Evolutionary conservation across 192 early-diverging fungal species (phyloP).

Genomic region (Coemansia sp.): DNA sequence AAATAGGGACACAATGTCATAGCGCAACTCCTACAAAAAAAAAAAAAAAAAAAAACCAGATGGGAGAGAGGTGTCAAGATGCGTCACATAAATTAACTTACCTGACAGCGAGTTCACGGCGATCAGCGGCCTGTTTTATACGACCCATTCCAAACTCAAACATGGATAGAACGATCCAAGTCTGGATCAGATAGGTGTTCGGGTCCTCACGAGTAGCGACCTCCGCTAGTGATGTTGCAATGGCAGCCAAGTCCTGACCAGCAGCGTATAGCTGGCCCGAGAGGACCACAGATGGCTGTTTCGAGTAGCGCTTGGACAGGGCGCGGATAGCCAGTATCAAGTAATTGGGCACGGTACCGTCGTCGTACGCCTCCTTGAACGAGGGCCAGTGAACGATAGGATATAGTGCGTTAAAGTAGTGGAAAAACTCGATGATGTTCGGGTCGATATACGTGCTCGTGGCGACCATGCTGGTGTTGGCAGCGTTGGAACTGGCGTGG

Average conservation of each 20-base stretch:
- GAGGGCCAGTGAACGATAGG: conserved; percentile 58
- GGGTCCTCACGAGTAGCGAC: conserved; percentile 56
- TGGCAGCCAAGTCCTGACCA: conserved; percentile 56
- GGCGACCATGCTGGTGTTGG: not conserved
- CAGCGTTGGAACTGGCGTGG: not conserved
- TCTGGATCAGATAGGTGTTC: conserved; percentile 58
- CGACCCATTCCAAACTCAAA: conserved; percentile 57
- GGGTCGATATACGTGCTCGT: conserved; percentile 41
- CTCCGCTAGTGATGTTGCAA: conserved; percentile 54
- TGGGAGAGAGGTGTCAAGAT: conserved; percentile 4
- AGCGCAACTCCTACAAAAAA: not conserved
- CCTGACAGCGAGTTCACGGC: conserved; percentile 55
- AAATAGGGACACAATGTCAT: not conserved
- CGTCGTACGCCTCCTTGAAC: conserved; percentile 57
- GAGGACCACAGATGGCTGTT: conserved; percentile 53
- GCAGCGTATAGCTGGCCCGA: conserved; percentile 52
- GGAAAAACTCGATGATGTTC: conserved; percentile 56
- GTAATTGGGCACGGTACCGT: conserved; percentile 58
- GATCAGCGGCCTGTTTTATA: conserved; percentile 50
- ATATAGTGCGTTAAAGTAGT: conserved; percentile 57
- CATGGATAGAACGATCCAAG: conserved; percentile 56
- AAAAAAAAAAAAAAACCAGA: not conserved
- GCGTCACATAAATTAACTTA: conserved; percentile 19
- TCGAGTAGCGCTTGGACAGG: conserved; percentile 56
- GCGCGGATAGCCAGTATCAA: conserved; percentile 56